Conservation (phyloP, 2,329 filamentous ascomycete species). For the Eutypella sp. region DNA sequence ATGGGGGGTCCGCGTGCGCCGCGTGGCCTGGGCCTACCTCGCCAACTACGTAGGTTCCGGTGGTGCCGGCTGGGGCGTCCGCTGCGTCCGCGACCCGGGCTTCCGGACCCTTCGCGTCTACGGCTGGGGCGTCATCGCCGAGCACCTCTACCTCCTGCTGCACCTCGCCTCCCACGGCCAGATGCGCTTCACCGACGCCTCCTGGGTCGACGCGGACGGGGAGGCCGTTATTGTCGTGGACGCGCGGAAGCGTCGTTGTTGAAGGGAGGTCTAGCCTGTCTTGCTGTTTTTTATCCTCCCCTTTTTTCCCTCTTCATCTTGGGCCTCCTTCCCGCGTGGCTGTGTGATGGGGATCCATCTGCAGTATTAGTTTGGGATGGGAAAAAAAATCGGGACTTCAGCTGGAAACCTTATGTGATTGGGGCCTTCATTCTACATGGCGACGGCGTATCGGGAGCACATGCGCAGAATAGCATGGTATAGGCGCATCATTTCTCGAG, state of each 20-base stretch:
- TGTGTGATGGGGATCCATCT: too few species aligned
- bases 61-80: slow-evolving; percentile 63
- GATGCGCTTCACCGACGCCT: slow-evolving; percentile 51
- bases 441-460: too few species aligned
- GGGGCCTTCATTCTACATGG: too few species aligned
- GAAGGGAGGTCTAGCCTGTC: not conserved
- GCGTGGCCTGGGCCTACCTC: slow-evolving; percentile 58
- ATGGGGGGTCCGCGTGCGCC: slow-evolving; percentile 47
- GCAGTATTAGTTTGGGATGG: too few species aligned
- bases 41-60: slow-evolving; percentile 54
- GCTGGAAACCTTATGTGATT: too few species aligned
- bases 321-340: too few species aligned
- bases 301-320: too few species aligned
- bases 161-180: slow-evolving; percentile 65
- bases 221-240: slow-evolving; percentile 43
- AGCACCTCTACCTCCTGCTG: slow-evolving; percentile 69
- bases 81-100: slow-evolving; percentile 43
- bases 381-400: too few species aligned
- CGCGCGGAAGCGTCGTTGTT: slow-evolving; percentile 13
- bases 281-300: too few species aligned
- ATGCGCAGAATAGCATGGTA: too few species aligned
- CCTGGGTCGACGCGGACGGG: slow-evolving; percentile 64
- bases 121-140: slow-evolving; percentile 70
- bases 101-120: slow-evolving; percentile 58
- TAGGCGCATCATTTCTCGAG: too few species aligned